phyloP scores from a whole-genome alignment of 192 early-diverging fungal species.

The Endogone sp. region DNA sequence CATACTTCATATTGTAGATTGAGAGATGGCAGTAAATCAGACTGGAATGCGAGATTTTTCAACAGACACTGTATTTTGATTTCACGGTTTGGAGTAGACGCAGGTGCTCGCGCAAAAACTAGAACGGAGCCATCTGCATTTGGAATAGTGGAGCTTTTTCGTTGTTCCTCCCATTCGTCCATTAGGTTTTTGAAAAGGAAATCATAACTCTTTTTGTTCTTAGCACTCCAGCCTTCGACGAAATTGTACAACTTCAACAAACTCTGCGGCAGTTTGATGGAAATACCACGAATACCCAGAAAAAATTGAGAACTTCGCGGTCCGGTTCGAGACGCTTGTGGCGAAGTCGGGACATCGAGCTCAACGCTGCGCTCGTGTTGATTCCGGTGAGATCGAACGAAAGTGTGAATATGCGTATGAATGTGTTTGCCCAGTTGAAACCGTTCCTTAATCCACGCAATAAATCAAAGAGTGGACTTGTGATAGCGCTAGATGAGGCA shows the following conservation, averaged over 20 bases:
- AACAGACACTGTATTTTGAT: conserved; percentile 60
- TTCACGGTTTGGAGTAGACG: conserved; percentile 29
- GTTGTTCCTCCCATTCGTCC: conserved; percentile 63
- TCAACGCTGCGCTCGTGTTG: conserved; percentile 39
- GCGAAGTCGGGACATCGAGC: conserved; percentile 22
- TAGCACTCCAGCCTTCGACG: conserved; percentile 72
- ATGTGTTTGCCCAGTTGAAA: too few relatives aligned
- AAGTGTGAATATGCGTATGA: too few relatives aligned
- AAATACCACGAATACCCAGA: conserved; percentile 40
- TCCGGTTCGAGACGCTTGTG: conserved; percentile 1
- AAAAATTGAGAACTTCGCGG: conserved; percentile 40
- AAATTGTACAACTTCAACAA: conserved; percentile 71
- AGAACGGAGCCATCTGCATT: not conserved
- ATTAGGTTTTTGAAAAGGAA: conserved; percentile 67
- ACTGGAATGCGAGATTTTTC: conserved; percentile 49
- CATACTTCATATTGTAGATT: conserved; percentile 48
- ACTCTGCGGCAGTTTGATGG: conserved; percentile 52
- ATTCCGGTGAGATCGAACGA: conserved; percentile 37
- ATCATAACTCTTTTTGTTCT: conserved; percentile 57
- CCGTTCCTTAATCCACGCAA: too few relatives aligned
- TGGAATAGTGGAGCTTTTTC: conserved; percentile 8
- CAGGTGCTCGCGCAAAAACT: not conserved
- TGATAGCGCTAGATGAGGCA: too few relatives aligned
- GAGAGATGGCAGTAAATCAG: conserved; percentile 63
- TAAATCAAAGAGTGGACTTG: too few relatives aligned